Base-by-base conservation (phyloP, 176 grass and related monocot genomes). In the Carex parvula region DNA sequence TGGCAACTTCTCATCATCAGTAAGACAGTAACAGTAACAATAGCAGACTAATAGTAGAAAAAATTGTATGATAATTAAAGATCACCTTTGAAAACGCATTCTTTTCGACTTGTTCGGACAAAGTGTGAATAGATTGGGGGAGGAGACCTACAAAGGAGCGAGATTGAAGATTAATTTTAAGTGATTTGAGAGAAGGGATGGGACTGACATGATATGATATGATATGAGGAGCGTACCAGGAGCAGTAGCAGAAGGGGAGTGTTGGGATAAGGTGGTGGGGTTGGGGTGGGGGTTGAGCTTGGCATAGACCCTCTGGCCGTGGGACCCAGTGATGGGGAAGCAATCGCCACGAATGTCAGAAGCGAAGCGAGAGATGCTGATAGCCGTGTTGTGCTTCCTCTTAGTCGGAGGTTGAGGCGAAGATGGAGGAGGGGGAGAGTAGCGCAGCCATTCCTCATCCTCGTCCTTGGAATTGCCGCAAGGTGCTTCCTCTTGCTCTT, bases 41-140 rank as follows among this genome's bases (percentile, higher is more conserved):
- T 50, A 50, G 9, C 9, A 50, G 46, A 50, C 46, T 2, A 50
- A 50, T 12, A 50, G 46, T 12, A 50, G 9, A 50, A 50, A 50
- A 50, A 12, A 50, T 2, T 12, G 46, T 50, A 29, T 76, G 56
- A 46, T 84, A 18, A 20, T 53, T 59, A 62, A 10, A 80, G 52
- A 83, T 58, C 79, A 98, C 96, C 96, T 92, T 99, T 64, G 88
- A 85, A 85, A 99, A 66, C 70, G 88, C 91, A 44, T 93, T 88
- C 59, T 92, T 79, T 60, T 99, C 96, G 6, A 88, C 73, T 60
- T 56, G 89, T 71, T 85, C 84, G 32, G 74, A 94, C 69, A 99
- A 85, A 55, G 64, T 70, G 76, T 87, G 87, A 82, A 99, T 92
- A 16, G 91, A 89, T 85, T 93, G 91, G 74, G 85, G 88, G 55